phyloP scores from a whole-genome alignment of 495 filamentous ascomycete genomes.

The Neurospora pannonica region DNA sequence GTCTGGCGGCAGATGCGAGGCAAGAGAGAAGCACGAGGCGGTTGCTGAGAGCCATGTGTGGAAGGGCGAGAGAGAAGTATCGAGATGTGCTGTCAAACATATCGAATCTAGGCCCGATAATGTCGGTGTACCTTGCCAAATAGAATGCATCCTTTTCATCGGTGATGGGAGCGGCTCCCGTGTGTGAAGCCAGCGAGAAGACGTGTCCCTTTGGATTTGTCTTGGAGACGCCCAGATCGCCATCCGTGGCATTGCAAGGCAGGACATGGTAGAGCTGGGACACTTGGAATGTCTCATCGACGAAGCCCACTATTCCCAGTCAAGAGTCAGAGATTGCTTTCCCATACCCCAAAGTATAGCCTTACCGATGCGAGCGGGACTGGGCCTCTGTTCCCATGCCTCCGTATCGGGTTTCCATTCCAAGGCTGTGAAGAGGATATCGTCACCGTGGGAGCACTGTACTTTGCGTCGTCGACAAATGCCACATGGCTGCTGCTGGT shows the following conservation, averaged over 20 bases:
- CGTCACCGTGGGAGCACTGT: not conserved
- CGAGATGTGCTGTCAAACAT: not conserved
- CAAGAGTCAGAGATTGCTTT: not conserved
- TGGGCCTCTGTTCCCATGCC: not conserved
- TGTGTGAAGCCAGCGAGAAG: not conserved
- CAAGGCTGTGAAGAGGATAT: not conserved
- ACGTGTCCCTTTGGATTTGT: not conserved
- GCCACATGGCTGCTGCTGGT: not conserved
- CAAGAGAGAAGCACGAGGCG: not conserved
- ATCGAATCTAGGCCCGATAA: not conserved
- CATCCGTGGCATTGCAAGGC: not conserved
- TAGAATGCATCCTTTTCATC: not conserved
- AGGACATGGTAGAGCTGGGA: not conserved
- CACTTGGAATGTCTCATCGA: not conserved
- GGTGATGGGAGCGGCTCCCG: not conserved
- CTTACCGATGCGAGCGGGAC: not conserved
- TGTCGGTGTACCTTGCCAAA: not conserved
- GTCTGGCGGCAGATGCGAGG: not conserved
- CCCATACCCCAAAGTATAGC: not conserved
- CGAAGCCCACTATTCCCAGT: not conserved
- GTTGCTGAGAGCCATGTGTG: not conserved
- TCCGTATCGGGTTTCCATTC: not conserved
- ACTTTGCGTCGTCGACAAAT: not conserved
- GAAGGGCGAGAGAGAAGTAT: not conserved
- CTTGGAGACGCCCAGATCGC: not conserved